Evolutionary conservation across 2,329 filamentous ascomycete species (phyloP).

Genomic region (Verticillium zaregamsianum): DNA sequence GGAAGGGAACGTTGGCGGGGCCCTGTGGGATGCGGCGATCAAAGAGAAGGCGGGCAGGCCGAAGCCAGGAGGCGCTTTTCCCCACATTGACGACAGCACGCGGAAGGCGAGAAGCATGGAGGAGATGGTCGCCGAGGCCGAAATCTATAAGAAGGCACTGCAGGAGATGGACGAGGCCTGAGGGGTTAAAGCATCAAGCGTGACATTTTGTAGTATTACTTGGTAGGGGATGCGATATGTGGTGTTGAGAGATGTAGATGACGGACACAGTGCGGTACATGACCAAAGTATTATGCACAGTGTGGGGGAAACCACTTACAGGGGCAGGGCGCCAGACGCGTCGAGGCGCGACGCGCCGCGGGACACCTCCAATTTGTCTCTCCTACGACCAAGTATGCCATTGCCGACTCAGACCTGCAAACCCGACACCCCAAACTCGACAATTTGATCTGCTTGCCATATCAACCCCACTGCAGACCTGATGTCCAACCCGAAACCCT

Average conservation of each 20-base stretch:
- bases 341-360: slow-evolving; percentile 10
- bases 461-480: neutral
- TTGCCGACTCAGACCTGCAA: neutral
- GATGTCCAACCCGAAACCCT: neutral
- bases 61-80: slow-evolving; percentile 54
- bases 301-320: neutral
- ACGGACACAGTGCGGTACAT: neutral
- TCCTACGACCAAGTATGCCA: neutral
- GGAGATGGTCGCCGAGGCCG: slow-evolving; percentile 79
- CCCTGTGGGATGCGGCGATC: slow-evolving; percentile 51
- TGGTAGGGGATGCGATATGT: neutral
- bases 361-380: neutral
- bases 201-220: neutral
- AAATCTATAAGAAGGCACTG: slow-evolving; percentile 54
- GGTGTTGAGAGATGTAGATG: neutral
- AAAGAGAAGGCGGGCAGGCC: slow-evolving; percentile 32
- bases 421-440: neutral
- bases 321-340: neutral
- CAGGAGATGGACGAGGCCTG: slow-evolving; percentile 29
- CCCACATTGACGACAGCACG: slow-evolving; percentile 66
- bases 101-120: slow-evolving; percentile 63
- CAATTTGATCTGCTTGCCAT: neutral
- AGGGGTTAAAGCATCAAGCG: neutral
- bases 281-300: neutral
- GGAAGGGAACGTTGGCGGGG: slow-evolving; percentile 75